A percentile compares a stretch with the other conserved stretches of the same genome.
Conservation (phyloP, 2,329 filamentous ascomycete genomes). For the Microsporum audouinii region DNA sequence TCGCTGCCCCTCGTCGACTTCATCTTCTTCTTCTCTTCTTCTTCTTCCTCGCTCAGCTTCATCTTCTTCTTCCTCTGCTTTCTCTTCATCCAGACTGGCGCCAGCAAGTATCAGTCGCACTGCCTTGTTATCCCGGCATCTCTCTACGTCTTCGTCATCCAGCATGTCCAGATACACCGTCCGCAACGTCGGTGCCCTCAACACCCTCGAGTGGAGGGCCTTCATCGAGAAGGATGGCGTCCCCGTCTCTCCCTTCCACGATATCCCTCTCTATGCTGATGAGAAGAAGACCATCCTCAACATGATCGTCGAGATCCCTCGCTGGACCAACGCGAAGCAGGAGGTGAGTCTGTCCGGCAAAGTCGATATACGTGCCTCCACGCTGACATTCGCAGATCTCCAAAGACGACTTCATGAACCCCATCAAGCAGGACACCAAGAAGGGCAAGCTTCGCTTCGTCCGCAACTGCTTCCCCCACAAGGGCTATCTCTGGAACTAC, state of each 20-base stretch:
- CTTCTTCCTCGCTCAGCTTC: conserved; percentile 16
- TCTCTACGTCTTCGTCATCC: conserved; percentile 28
- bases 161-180: conserved; percentile 48
- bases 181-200: conserved; percentile 77
- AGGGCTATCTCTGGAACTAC: conserved; percentile 99
- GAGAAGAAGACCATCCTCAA: conserved; percentile 90
- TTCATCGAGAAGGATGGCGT: conserved; percentile 97
- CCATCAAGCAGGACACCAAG: conserved; percentile 99
- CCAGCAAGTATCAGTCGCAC: conserved; percentile 25
- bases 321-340: conserved; percentile 99
- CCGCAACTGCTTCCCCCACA: conserved; percentile 99
- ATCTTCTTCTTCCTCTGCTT: conserved; percentile 13
- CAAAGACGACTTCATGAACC: conserved; percentile 96
- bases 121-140: conserved; percentile 38
- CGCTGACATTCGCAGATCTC: conserved; percentile 56
- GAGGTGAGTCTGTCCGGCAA: conserved; percentile 54
- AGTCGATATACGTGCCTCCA: neutral
- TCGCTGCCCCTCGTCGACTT: neutral
- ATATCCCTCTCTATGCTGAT: conserved; percentile 96
- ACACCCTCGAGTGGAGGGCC: conserved; percentile 94
- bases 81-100: conserved; percentile 13
- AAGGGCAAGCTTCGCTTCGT: conserved; percentile 99
- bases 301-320: conserved; percentile 98
- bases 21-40: conserved; percentile 12
- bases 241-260: conserved; percentile 91